Conservation (phyloP, 805 yeast genomes). For the Candida tibetensis region DNA sequence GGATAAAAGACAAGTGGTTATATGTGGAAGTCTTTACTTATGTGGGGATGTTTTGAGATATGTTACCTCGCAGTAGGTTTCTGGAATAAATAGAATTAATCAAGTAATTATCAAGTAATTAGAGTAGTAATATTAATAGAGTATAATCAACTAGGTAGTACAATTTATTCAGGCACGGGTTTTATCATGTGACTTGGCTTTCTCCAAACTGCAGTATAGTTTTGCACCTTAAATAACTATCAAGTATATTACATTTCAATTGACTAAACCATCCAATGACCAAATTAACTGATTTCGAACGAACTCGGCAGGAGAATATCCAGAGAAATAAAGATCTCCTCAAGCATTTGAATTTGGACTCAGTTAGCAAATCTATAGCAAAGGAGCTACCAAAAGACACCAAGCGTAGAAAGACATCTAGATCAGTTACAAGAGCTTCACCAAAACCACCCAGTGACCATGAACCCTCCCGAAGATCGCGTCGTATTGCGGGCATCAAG, state of each 20-base stretch:
- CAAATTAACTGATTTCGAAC: constrained; percentile 61
- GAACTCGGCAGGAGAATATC: constrained; percentile 71
- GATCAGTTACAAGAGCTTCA: constrained; percentile 18
- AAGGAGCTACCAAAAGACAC: constrained; percentile 37
- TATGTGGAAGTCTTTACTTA: constrained; percentile 43
- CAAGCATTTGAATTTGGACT: constrained; percentile 64
- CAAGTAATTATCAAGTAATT: background rate
- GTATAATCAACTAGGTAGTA: no score
- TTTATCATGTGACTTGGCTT: no score
- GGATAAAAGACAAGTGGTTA: constrained; percentile 30
- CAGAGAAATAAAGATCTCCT: constrained; percentile 77
- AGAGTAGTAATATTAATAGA: no score
- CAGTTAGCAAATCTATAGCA: constrained; percentile 52
- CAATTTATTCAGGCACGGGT: no score
- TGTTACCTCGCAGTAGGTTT: constrained; percentile 1
- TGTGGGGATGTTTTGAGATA: constrained; percentile 39
- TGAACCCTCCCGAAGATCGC: constrained; percentile 70
- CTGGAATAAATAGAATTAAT: background rate
- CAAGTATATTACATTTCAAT: no score
- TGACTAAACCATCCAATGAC: no score
- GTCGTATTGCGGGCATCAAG: constrained; percentile 72
- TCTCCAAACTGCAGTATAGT: no score
- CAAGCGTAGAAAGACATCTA: constrained; percentile 15
- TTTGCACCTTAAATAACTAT: no score
- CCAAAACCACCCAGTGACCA: constrained; percentile 20